These are phyloP conservation scores for Coelastrella sp. DNA, from an alignment of 139 green algal genomes.

Conservation along the genomic window DNA sequence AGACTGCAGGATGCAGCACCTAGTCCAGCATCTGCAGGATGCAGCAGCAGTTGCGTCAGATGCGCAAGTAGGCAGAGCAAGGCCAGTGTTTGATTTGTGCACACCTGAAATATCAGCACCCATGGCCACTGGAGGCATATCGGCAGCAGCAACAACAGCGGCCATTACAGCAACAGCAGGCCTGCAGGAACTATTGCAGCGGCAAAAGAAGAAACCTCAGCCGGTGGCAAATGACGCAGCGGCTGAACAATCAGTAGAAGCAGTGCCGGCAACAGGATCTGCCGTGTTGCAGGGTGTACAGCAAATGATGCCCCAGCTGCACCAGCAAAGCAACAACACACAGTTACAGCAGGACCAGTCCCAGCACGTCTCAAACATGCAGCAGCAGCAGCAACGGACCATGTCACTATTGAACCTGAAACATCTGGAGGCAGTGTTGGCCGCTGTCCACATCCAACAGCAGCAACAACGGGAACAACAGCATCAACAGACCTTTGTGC, in stretches of 20 bases:
- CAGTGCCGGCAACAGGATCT: neutral
- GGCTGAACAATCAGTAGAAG: neutral
- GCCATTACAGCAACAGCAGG: too few species aligned
- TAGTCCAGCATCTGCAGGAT: neutral
- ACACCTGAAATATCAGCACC: neutral
- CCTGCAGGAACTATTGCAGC: neutral
- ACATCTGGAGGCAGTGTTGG: neutral
- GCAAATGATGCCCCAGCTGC: neutral
- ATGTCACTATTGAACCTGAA: too few species aligned
- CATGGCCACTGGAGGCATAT: neutral
- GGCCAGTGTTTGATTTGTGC: neutral
- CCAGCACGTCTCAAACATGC: conserved; percentile 30
- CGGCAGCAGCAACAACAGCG: neutral
- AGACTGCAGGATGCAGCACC: neutral
- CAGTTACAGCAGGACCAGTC: conserved; percentile 28
- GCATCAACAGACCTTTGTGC: neutral
- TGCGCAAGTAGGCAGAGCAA: neutral
- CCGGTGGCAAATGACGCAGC: neutral
- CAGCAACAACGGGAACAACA: neutral
- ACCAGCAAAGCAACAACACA: neutral
- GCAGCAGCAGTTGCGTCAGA: neutral
- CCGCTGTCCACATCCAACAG: neutral
- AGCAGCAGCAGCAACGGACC: neutral
- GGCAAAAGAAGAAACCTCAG: neutral
- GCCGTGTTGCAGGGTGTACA: neutral